Base-by-base conservation (phyloP, 306 rosid species). In the Lablab purpureus region DNA sequence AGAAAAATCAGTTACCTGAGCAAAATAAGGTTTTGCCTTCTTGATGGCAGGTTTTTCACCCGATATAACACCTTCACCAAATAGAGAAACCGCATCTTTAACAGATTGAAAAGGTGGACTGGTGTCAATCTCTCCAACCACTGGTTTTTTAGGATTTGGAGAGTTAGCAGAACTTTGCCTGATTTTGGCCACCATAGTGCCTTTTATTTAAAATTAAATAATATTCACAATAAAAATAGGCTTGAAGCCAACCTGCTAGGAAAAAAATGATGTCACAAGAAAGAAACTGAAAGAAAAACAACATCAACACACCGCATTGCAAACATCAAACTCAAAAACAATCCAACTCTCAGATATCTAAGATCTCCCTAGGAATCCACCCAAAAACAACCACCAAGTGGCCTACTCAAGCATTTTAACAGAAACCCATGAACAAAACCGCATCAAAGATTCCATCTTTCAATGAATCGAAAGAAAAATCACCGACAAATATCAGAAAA, bases 41-140 rank as follows among this genome's bases (percentile, higher is more conserved):
- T 81, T 90, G 73, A 90, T 77, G 27, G 81, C 46, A 65, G 87
- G 83, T 79, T 77, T 90, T 83, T 92, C 93, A 54, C 93, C 90
- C 6, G 90, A 89, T 72, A 86, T 78, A 45, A 92, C 87, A 5
- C 93, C 92, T 82, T 90, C 95, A 27, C 89, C 97, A 80, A 90
- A 89, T 30, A 86, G 72, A 22, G 83, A 69, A 77, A 92, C 93
- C 4, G 95, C 95, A 84, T 92, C 97, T 83, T 88, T 92, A 72
- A 92, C 93, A 25, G 93, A 92, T 55, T 92, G 97, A 74, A 90
- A 86, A 13, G 95, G 95, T 72, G 89, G 91, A 19, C 97, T 88
- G 25, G 97, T 90, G 71, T 90, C 93, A 17, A 90, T 92, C 87
- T 90, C 95, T 77, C 92, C 93, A 34, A 90, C 88, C 87, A 74